phyloP scores from a whole-genome alignment of 306 rosid genomes.

The Prunus dulcis region DNA sequence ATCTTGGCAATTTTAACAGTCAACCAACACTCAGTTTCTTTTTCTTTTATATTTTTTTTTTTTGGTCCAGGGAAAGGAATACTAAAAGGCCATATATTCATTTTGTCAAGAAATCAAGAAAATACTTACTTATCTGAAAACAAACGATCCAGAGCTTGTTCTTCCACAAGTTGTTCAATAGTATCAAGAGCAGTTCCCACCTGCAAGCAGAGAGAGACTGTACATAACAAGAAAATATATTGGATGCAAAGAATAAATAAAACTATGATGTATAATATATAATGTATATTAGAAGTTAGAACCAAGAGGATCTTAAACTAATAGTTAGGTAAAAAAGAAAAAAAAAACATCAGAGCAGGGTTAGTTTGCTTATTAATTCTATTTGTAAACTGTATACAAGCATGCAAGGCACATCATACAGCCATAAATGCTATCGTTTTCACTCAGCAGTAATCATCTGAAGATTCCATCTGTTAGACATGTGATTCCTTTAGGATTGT shows the following conservation, averaged over 20 bases:
- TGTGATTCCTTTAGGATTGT: neutral
- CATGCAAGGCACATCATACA: neutral
- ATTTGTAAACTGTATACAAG: neutral
- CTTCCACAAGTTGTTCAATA: constrained; percentile 73
- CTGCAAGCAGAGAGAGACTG: constrained; percentile 39
- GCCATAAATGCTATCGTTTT: neutral
- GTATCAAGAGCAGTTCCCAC: constrained; percentile 69
- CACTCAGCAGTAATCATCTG: neutral
- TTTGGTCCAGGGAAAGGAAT: neutral
- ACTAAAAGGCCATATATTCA: neutral
- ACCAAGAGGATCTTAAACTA: neutral
- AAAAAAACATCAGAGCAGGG: neutral
- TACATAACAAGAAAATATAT: neutral
- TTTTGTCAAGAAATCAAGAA: constrained; percentile 12
- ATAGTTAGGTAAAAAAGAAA: neutral
- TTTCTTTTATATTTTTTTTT: neutral
- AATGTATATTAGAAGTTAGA: neutral
- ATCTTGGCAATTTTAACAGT: neutral
- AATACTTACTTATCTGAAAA: constrained; percentile 50
- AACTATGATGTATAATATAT: neutral
- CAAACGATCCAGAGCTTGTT: constrained; percentile 66
- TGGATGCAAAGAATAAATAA: neutral
- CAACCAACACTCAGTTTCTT: neutral
- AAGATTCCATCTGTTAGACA: neutral
- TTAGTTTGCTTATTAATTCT: neutral